Evolutionary conservation across 495 filamentous ascomycete genomes (phyloP), one percentile per base, ranked within the genome.

Genomic region (Letharia lupina): DNA sequence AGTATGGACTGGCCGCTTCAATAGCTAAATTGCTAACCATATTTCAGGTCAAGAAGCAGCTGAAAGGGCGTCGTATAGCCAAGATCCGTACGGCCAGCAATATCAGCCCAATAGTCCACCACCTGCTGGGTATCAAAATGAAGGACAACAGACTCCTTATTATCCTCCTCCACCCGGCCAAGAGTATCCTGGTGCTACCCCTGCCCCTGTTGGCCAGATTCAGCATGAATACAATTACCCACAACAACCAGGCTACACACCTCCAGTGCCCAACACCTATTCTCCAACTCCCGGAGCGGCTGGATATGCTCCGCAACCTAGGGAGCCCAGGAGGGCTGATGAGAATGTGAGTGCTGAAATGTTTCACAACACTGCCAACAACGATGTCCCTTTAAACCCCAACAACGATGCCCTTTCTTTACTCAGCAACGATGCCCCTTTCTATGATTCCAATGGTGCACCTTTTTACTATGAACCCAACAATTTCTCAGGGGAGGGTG

Each of bases 331-430:
- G 60, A 75, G 80, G 70, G 78, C 75, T 65, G 80, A 84, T 74
- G 80, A 83, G 70, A 84, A 82, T 81, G 82, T 84, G 80, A 84
- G 81, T 81, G 72, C 75, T 68, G 71, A 73, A 69, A 67, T 68
- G 70, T 63, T 67, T 65, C 66, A 61, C 42, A 68, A 60, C 58
- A 56, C 52, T 56, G 60, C 69, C 66, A 65, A 61, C 60, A 65
- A 39, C 48, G 57, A 42, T 69, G 65, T 62, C 16, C 54, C 16
- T 57, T 57, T 37, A 33, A 57, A 37, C 20, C 58, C 47, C 41
- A 66, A 61, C 48, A 63, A 61, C 50, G 56, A 66, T 63, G 54
- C 64, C 59, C 65, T 64, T 56, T 67, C 31, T 35, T 56, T 56
- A 35, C 63, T n/a, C 40, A 66, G 13, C 61, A 35, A 44, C 41